Evolutionary conservation across 2,329 filamentous ascomycete genomes (phyloP).

Genomic region (Xylaria digitata): DNA sequence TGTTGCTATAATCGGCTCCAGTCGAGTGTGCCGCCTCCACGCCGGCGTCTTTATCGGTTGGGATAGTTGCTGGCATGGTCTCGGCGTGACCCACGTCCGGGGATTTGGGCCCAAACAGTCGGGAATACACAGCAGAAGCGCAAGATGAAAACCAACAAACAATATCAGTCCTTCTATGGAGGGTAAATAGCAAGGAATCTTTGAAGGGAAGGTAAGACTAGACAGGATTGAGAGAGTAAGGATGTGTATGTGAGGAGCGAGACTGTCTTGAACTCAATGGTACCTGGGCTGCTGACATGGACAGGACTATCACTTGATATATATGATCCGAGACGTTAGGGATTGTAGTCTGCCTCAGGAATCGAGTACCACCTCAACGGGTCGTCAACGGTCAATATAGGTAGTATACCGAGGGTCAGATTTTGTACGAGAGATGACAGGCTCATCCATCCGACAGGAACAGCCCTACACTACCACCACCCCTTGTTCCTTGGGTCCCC

Average conservation of each 20-base stretch:
- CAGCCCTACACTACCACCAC: conserved; percentile 34
- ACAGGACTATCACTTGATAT: conserved; percentile 43
- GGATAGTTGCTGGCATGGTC: conserved; percentile 43
- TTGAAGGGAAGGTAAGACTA: conserved; percentile 15
- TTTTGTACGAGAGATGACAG: conserved; percentile 17
- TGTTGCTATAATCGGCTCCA: conserved; percentile 32
- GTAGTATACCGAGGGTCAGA: not conserved
- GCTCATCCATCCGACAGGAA: conserved; percentile 16
- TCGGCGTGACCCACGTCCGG: conserved; percentile 32
- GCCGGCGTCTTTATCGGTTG: conserved; percentile 26
- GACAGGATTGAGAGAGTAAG: conserved; percentile 1
- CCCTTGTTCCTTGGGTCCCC: conserved; percentile 25
- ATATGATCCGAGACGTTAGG: conserved; percentile 31
- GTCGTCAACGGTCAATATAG: conserved; percentile 22
- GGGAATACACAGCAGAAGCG: conserved; percentile 7
- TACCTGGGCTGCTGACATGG: not conserved
- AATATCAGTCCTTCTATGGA: not conserved
- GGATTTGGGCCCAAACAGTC: conserved; percentile 25
- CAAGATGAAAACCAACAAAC: not conserved
- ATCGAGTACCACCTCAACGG: conserved; percentile 17
- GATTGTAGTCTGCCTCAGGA: conserved; percentile 17
- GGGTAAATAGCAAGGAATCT: conserved; percentile 5
- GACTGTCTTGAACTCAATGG: conserved; percentile 14
- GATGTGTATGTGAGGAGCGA: conserved; percentile 17
- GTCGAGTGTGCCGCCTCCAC: conserved; percentile 32